A percentile compares a stretch with the other conserved stretches of the same genome.
These are phyloP conservation scores for Phytophthora citrophthora DNA, from an alignment of 352 stramenopile species.

Conservation along the genomic window DNA sequence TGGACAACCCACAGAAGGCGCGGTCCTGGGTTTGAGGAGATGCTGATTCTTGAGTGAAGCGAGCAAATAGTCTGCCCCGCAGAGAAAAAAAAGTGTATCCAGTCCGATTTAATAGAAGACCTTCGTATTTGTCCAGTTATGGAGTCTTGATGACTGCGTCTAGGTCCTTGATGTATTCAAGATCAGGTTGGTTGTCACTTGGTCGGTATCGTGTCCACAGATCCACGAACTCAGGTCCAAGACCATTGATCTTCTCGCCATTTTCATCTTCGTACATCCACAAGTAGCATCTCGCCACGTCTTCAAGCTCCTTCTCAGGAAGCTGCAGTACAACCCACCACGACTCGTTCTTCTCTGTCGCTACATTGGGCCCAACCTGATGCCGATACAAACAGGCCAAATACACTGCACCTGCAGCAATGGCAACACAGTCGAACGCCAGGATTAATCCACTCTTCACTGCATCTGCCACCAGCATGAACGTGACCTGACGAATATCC, in stretches of 20 bases:
- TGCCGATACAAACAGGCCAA: slow-evolving; percentile 70
- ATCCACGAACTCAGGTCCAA: slow-evolving; percentile 55
- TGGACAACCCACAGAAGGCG: slow-evolving; percentile 59
- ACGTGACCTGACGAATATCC: slow-evolving; percentile 52
- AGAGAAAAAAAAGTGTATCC: not conserved
- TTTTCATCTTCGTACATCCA: slow-evolving; percentile 72
- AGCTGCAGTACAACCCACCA: slow-evolving; percentile 75
- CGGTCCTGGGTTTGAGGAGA: slow-evolving; percentile 55
- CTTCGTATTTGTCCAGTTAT: slow-evolving; percentile 11
- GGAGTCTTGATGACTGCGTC: slow-evolving; percentile 54
- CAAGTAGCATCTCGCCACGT: slow-evolving; percentile 60
- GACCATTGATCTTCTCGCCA: slow-evolving; percentile 29
- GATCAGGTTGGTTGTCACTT: slow-evolving; percentile 59
- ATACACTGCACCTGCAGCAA: slow-evolving; percentile 75
- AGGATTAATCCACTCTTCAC: slow-evolving; percentile 62
- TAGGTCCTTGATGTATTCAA: slow-evolving; percentile 64
- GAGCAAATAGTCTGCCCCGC: too few species aligned
- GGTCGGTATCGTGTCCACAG: slow-evolving; percentile 65
- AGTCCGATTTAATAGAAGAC: slow-evolving; percentile 32
- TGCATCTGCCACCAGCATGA: slow-evolving; percentile 66
- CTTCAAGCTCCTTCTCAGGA: slow-evolving; percentile 58
- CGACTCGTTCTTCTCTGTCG: slow-evolving; percentile 65
- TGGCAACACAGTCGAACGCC: slow-evolving; percentile 53
- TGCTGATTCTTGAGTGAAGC: not conserved
- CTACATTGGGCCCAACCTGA: slow-evolving; percentile 59